phyloP scores from a whole-genome alignment of 108 stramenopile genomes.

The Nitzschia palea region DNA sequence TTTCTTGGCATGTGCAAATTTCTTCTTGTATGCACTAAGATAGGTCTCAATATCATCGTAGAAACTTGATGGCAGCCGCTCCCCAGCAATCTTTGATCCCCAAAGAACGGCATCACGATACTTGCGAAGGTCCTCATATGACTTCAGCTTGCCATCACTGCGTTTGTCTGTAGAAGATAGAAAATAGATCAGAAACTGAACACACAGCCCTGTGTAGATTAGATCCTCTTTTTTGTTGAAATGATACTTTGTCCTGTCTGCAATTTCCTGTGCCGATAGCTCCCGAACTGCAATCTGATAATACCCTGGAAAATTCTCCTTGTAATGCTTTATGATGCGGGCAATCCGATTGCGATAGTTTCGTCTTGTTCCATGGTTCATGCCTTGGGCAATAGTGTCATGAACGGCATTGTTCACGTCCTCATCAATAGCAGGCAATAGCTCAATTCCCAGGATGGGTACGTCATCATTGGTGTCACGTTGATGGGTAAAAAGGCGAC shows the following conservation, averaged over 20 bases:
- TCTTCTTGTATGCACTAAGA: conserved; percentile 20
- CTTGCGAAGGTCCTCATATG: conserved; percentile 21
- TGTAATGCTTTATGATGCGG: not conserved
- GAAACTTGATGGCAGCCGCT: conserved; percentile 17
- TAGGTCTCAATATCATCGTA: conserved; percentile 24
- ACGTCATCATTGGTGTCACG: too few relatives aligned
- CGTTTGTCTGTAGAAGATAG: conserved; percentile 8
- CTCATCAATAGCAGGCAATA: too few relatives aligned
- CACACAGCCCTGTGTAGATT: conserved; percentile 8
- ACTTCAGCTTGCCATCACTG: conserved; percentile 18
- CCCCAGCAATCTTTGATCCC: conserved; percentile 19
- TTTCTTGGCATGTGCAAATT: conserved; percentile 13
- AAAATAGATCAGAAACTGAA: conserved; percentile 19
- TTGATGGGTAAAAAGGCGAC: too few relatives aligned
- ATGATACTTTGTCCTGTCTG: not conserved
- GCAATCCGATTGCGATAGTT: not conserved
- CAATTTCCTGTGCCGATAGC: not conserved
- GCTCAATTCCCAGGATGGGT: too few relatives aligned
- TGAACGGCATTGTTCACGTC: too few relatives aligned
- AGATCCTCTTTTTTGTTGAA: conserved; percentile 11
- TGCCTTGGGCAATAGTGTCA: too few relatives aligned
- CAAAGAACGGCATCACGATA: conserved; percentile 40
- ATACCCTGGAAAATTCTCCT: not conserved
- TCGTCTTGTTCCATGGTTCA: too few relatives aligned
- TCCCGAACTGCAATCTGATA: not conserved